Evolutionary conservation across 768 basidiomycete species (phyloP).

Genomic region (Cystoderma amianthinum): DNA sequence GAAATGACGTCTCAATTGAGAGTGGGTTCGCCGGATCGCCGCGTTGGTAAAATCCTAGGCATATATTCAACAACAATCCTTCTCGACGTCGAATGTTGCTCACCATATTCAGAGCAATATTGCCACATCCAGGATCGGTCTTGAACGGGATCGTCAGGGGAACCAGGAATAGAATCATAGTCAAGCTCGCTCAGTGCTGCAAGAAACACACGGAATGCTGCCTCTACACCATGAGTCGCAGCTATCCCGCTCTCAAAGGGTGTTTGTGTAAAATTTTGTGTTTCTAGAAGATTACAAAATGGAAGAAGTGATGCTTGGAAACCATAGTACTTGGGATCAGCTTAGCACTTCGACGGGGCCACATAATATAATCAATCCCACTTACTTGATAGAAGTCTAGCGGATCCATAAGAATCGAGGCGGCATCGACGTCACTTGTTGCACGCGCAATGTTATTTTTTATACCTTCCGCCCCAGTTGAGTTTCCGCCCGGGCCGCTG

Average conservation of each 20-base stretch:
- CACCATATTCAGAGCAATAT: conserved; percentile 46
- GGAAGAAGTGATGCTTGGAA: conserved; percentile 35
- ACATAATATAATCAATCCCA: too few species aligned
- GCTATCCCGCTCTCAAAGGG: conserved; percentile 31
- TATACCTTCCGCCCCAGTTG: conserved; percentile 24
- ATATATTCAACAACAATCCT: not conserved
- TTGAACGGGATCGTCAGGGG: conserved; percentile 31
- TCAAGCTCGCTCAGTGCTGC: conserved; percentile 34
- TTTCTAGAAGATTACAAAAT: conserved; percentile 42
- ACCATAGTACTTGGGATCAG: conserved; percentile 33
- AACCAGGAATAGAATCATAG: conserved; percentile 35
- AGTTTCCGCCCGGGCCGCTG: conserved; percentile 36
- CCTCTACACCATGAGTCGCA: conserved; percentile 18
- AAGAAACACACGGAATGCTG: conserved; percentile 32
- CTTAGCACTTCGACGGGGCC: not conserved
- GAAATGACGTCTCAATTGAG: conserved; percentile 41
- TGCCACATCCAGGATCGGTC: conserved; percentile 48
- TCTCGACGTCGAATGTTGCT: not conserved
- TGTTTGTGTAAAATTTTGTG: conserved; percentile 28
- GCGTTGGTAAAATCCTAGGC: conserved; percentile 38
- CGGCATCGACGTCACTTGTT: conserved; percentile 31
- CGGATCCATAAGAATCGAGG: conserved; percentile 41
- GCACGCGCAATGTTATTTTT: conserved; percentile 22
- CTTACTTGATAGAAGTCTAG: conserved; percentile 39
- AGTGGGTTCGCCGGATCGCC: conserved; percentile 36